Percentiles rank a stretch among this genome's conserved stretches.
Evolutionary conservation across 208 protist species (phyloP).

Genomic region (Crithidia fasciculata): DNA sequence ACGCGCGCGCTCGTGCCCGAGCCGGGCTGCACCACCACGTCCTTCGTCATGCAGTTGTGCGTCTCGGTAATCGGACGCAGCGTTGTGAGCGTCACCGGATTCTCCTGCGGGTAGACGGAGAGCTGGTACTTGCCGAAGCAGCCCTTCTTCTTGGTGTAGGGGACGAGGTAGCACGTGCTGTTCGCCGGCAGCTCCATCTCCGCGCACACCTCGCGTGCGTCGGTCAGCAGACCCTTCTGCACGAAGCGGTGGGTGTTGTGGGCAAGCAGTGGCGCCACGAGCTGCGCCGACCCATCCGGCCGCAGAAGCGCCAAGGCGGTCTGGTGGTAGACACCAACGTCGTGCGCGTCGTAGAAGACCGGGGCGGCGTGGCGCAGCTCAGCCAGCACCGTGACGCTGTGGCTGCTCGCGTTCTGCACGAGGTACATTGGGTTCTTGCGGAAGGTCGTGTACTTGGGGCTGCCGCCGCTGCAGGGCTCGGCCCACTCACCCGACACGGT

Average conservation of each 20-base stretch:
- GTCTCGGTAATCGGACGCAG: conserved; percentile 58
- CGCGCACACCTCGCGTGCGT: conserved; percentile 75
- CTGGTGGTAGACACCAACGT: conserved; percentile 77
- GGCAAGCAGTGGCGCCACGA: conserved; percentile 73
- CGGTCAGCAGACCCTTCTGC: conserved; percentile 85
- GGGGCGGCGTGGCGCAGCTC: conserved; percentile 67
- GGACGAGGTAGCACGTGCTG: conserved; percentile 79
- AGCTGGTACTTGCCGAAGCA: conserved; percentile 64
- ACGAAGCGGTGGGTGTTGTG: conserved; percentile 71
- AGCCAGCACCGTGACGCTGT: conserved; percentile 60
- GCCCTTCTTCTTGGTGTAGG: conserved; percentile 80
- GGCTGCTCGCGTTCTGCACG: conserved; percentile 76
- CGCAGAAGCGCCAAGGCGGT: conserved; percentile 79
- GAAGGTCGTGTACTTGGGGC: conserved; percentile 84
- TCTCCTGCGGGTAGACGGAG: conserved; percentile 83
- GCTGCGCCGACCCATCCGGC: conserved; percentile 56
- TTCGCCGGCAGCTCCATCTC: conserved; percentile 80
- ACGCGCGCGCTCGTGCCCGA: conserved; percentile 36
- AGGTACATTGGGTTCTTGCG: conserved; percentile 87
- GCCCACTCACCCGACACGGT: conserved; percentile 73
- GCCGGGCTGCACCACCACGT: conserved; percentile 43
- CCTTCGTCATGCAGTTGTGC: conserved; percentile 37
- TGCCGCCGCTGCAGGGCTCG: conserved; percentile 63
- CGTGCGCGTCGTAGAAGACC: conserved; percentile 56
- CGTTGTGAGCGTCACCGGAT: conserved; percentile 75